Base-by-base conservation (phyloP, 768 basidiomycete species). In the Suillus paluster region DNA sequence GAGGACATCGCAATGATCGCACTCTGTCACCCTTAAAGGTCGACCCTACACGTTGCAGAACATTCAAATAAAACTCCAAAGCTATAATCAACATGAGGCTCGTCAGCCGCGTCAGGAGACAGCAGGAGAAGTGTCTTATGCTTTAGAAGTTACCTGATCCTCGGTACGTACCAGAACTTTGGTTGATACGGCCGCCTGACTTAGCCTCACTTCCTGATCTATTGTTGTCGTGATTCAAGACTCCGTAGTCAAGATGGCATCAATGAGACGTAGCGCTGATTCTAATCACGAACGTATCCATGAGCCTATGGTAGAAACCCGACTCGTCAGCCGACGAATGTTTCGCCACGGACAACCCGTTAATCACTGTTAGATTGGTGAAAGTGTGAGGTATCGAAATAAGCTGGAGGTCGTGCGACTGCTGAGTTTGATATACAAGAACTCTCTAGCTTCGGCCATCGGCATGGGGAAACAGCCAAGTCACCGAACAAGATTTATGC, bases 201-300 rank as follows among this genome's bases (percentile, higher is more conserved):
- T 48, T 48, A 25, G 5, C 25, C 27, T 49, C 17, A n/a, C 48
- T 15, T 49, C 48, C 17, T 3, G 30, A 30, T 30, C 21, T 38
- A 38, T 15, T 38, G 52, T 21, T 21, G 21, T 9, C 34, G 6
- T 11, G 6, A 55, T 36, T 55, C 17, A 11, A 17, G 23, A 55
- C 21, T 54, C 21, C 53, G 34, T 17, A 3, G 5, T 23, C 34
- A 15, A 54, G 34, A 21, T 54, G 25, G 53, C 36, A 39, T 39
- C 19, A 23, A 55, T 55, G 10, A 49, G 5, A 49, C 10, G 23
- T 27, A 15, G 2, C 25, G 89, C 92, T 15, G 95, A 96, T 81
- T 95, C 95, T 70, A 91, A 94, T 74, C 88, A 92, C 62, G 94
- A 97, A 77, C 90, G 95, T 74, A 96, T 97, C 70, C 95, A 94